Evolutionary conservation across 2,329 filamentous ascomycete species (phyloP), one percentile per base, ranked within the genome.

Genomic region (Alternaria sp.): DNA sequence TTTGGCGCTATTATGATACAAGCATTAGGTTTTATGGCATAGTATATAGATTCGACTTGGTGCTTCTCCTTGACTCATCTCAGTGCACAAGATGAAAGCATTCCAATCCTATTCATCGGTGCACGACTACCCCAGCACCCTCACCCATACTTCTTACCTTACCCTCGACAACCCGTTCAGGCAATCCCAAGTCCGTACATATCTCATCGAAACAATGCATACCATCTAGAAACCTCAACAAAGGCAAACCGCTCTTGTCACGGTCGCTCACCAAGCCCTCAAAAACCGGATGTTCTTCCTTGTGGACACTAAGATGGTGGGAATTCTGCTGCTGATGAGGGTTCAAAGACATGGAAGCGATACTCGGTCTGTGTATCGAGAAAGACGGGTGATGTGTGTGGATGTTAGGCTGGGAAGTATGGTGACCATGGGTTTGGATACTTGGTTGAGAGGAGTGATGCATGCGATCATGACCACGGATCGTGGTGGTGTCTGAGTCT

Each of bases 131-230:
- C 41, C 72, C 67, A 42, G 76, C 30, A 0, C 65, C 75, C 44
- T 78, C 77, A 22, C 77, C 76, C 57, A 70, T 65, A 7, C 71
- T 70, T 76, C 87, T 88, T 48, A 95, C 78, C 75, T 85, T 88
- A 38, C 88, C 87, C 80, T 92, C 84, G 16, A 94, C 88, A 71
- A 91, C 88, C 59, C 83, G 84, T 72, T 94, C 90, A 7, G 86
- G 87, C 74, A 92, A 74, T 63, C 90, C 88, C 75, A 89, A 83
- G 80, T 93, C 91, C 1, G 89, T 91, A 73, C 91, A 92, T 66
- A 94, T 92, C 82, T 94, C 89, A 79, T 95, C 92, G 77, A 94
- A 91, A 68, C 86, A 88, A 74, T 93, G 90, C 65, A 85, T 85
- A 0, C 92, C 92, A 77, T 94, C 90, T 11, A 90, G 84, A 72